Conservation (phyloP, 768 basidiomycete genomes). For the Xerocomellus dryophilus region DNA sequence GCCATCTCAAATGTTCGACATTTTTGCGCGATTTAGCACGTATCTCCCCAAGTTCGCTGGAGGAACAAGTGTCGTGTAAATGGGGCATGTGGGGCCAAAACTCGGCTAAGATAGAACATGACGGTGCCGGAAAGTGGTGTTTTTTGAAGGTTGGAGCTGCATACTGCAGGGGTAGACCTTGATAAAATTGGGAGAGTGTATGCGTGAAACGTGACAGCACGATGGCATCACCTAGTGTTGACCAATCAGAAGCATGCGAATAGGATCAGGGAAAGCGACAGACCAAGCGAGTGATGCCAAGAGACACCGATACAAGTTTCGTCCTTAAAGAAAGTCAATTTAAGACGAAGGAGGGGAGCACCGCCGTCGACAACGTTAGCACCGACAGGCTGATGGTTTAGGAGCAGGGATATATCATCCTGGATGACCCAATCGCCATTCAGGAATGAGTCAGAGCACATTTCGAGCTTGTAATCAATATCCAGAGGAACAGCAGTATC, state of each 20-base stretch:
- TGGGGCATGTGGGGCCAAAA: conserved; percentile 26
- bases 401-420: conserved; percentile 18
- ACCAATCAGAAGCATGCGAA: neutral
- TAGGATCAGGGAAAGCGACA: neutral
- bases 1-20: conserved; percentile 18
- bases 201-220: conserved; percentile 31
- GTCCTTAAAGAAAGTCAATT: conserved; percentile 22
- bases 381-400: conserved; percentile 15
- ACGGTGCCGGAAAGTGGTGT: conserved; percentile 19
- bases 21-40: conserved; percentile 10
- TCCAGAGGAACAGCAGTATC: conserved; percentile 19
- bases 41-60: conserved; percentile 15
- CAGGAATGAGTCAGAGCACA: conserved; percentile 9
- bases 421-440: conserved; percentile 30
- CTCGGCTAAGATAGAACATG: conserved; percentile 7
- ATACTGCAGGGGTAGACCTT: conserved; percentile 10
- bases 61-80: conserved; percentile 18
- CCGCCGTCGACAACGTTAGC: conserved; percentile 16
- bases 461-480: conserved; percentile 8
- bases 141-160: conserved; percentile 27
- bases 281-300: conserved; percentile 37
- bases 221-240: conserved; percentile 27
- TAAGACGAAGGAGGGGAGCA: conserved; percentile 26
- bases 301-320: conserved; percentile 33
- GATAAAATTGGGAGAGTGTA: conserved; percentile 29